Evolutionary conservation across 2,329 filamentous ascomycete species (phyloP), one percentile per base, ranked within the genome.

Genomic region (Claviceps sp.): DNA sequence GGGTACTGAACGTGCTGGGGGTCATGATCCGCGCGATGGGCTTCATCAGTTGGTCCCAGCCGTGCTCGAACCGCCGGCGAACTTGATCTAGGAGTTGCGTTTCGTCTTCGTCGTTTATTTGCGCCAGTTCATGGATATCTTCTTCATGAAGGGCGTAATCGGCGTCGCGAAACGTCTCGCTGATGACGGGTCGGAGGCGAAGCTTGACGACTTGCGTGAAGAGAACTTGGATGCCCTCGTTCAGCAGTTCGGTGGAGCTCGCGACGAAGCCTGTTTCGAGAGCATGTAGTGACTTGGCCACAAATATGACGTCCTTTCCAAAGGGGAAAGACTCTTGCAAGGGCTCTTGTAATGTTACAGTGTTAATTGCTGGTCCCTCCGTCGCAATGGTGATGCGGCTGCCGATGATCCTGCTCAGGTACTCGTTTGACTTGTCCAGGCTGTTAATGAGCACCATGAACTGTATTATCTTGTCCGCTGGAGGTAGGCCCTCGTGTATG

Each of bases 401-500:
- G 37, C 78, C 76, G 45, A 97, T 84, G 59, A 98, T 96, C 51
- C 91, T 85, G 16, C 81, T 80, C 49, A 96, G 79, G 67, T 98
- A 98, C 63, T 96, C 89, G 56, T 88, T 88, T 10, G 89, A 85
- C 55, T 95, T 80, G 64, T 98, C 91, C 26, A 98, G 81, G 64
- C 91, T 96, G 75, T 98, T 98, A 68, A 96, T 89, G 47, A 96
- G 77, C 22, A 97, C 84, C 16, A 96, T 81, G 65, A 98, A 98
- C 4, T 86, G 77, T 50, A 97, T 80, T 57, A 96, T 86, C 59
- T 85, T 88, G 60, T 89, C 83, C 65, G 98, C 93, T 0, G 90
- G 88, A 0, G 91, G 91, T 45, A 90, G 76, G 0, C 82, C 85
- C 41, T 89, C 89, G 65, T 89, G 84, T 1, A 90, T 79, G 0